Conservation (phyloP, 176 grass and related monocot species). For the Dactylis glomerata region DNA sequence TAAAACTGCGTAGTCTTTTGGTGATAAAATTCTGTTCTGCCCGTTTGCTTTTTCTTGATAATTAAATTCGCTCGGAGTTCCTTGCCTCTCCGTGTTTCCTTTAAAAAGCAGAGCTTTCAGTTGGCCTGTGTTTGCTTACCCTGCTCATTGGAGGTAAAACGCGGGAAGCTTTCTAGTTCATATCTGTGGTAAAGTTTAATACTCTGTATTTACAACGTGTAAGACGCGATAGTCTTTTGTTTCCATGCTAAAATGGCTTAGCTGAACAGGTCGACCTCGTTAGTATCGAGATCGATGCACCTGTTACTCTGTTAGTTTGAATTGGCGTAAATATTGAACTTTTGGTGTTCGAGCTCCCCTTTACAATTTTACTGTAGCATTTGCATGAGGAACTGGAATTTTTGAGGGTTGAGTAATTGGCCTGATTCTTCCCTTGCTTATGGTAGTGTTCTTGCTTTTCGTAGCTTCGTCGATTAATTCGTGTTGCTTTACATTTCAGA, state of each 20-base stretch:
- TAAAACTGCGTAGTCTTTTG: conserved; percentile 14
- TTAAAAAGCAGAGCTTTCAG: not conserved
- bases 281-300: not conserved
- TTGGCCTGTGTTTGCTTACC: not conserved
- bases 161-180: conserved; percentile 8
- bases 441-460: not conserved
- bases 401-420: not conserved
- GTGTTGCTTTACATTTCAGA: conserved; percentile 41
- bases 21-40: not conserved
- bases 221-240: not conserved
- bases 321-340: not conserved
- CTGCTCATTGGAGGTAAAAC: conserved; percentile 30
- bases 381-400: not conserved
- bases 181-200: not conserved
- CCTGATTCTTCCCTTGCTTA: not conserved
- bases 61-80: conserved; percentile 12
- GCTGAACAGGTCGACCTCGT: not conserved
- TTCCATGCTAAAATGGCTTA: not conserved
- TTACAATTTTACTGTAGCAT: not conserved
- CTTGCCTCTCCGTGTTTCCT: not conserved
- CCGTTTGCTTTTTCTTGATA: not conserved
- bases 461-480: not conserved
- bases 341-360: not conserved
- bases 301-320: not conserved
- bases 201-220: not conserved